Base-by-base conservation (phyloP, 208 protist genomes). In the Trypanosoma conorhini region DNA sequence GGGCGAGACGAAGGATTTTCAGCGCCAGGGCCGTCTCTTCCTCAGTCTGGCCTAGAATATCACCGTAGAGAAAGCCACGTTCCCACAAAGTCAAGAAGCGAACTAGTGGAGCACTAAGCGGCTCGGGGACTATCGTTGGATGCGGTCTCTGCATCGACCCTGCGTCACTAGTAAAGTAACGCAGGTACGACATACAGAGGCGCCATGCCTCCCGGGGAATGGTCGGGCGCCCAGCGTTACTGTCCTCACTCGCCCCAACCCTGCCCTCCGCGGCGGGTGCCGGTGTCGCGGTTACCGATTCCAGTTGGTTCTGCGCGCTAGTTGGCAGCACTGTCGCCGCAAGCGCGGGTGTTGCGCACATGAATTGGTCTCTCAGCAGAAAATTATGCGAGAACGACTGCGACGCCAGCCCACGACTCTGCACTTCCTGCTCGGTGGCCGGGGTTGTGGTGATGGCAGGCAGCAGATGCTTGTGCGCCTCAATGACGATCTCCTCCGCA, bases 81-180 rank as follows among this genome's bases (percentile, higher is more conserved):
- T 92, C 85, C 87, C 89, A 95, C 40, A 58, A 55, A 7, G 70
- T 81, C 46, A 95, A 74, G 26, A 83, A 57, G 0, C 78, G 51
- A 19, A 82, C 70, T 42, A 95, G 79, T 8, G 89, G 89, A 10
- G 62, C 54, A 8, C 69, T 59, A 12, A 95, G 86, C 17, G 89
- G 89, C 42, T 62, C 70, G 21, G 84, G 76, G 21, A 88, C 67
- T 28, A 42, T 26, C 0, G 85, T 72, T 1, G 88, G 88, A 0
- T 55, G 51, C 17, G 51, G 59, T 17, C 51, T 31, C 54, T 62
- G 42, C 54, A 19, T 31, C 10, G 52, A 50, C 33, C 9, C 38
- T 24, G 13, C 42, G 35, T 68, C 46, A 21, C 17, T 62, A 22
- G 57, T 50, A 65, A 81, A 81, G 46, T 81, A 71, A n/a, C 40